Conservation (phyloP, 352 stramenopile species). For the Nothophytophthora sp. region DNA sequence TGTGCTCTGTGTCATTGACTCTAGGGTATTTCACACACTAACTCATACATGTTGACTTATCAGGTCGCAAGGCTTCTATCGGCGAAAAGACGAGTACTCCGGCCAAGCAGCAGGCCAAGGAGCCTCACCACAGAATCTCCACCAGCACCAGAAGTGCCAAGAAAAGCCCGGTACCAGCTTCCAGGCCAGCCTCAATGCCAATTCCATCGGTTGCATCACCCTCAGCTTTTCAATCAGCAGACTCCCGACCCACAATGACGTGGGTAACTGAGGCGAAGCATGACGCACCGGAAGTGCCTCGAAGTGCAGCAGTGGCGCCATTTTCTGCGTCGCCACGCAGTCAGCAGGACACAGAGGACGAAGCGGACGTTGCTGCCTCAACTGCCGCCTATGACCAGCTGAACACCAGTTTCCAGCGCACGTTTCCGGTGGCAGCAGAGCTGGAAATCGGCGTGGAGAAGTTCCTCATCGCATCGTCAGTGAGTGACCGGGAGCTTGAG, state of each 20-base stretch:
- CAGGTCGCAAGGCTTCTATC: constrained; percentile 25
- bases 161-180: constrained; percentile 2
- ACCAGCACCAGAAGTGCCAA: background rate
- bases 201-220: too few species aligned
- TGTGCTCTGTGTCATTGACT: background rate
- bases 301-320: background rate
- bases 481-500: constrained; percentile 42
- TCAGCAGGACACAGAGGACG: constrained; percentile 17
- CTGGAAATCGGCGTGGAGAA: constrained; percentile 75
- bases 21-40: too few species aligned
- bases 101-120: constrained; percentile 4
- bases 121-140: background rate
- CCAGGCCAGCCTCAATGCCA: background rate
- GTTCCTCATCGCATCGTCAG: constrained; percentile 70
- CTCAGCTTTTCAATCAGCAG: background rate
- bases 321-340: constrained; percentile 9
- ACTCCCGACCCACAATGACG: background rate
- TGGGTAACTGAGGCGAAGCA: constrained; percentile 12
- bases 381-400: constrained; percentile 47
- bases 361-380: constrained; percentile 7
- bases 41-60: constrained; percentile 4
- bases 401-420: constrained; percentile 56
- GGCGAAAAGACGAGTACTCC: constrained; percentile 4
- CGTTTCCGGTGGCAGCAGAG: constrained; percentile 71
- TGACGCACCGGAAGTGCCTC: too few species aligned